Base-by-base conservation (phyloP, 2,329 filamentous ascomycete species). In the Aureobasidium sp. region DNA sequence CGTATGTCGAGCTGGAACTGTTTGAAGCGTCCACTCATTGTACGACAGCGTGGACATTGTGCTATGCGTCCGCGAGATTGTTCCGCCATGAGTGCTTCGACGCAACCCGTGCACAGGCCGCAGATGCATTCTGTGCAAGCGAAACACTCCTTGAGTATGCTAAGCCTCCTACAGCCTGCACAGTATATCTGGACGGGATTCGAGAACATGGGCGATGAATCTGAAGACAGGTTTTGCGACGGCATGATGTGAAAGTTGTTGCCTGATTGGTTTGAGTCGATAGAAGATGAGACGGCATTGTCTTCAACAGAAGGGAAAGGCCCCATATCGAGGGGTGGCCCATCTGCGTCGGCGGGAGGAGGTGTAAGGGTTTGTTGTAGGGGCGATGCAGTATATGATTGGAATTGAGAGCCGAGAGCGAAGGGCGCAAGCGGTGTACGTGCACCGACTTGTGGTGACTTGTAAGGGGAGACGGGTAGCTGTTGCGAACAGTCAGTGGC, bases 101-200 rank as follows among this genome's bases (percentile, higher is more conserved):
- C 91, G 70, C 93, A 97, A 63, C 91, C 86, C 66, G 87, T 85
- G 74, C 94, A 97, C 55, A 97, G 83, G 17, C 92, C 93, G 72
- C 91, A 96, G 66, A 97, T 96, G 74, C 94, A 97, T 74, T 97
- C 92, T 1, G 92, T 96, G 74, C 93, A 97, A 25, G 93, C 93
- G 71, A 91, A 97, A 37, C 90, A 94, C 69, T 93, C 89, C 70
- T 86, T 87, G 29, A 97, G 78, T 12, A 87, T 78, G 57, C 88
- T 92, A 20, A 91, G 80, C 41, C 87, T 85, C 66, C 90, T 86
- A 71, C 93, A 97, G 52, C 88, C 89, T 22, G 92, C 90, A 73
- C 93, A 97, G 73, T 96, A 96, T 45, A 97, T 96, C 72, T 96
- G 90, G 3, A 93, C 88, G 36, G 73, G 68, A 56, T 66, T 65